Base-by-base conservation (phyloP, 148 eudicot species). In the Pharnaceum exiguum region DNA sequence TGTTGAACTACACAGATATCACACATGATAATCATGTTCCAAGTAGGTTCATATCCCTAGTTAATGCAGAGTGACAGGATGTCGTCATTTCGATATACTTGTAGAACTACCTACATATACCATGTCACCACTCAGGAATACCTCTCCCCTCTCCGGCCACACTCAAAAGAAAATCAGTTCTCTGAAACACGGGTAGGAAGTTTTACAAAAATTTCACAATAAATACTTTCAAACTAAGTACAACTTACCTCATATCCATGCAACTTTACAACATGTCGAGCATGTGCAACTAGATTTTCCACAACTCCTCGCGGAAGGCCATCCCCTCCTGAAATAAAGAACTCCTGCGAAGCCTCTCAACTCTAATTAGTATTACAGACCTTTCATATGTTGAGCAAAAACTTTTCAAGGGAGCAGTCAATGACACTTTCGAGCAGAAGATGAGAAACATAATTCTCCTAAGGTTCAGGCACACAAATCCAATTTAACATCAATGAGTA, bases 221-320 rank as follows among this genome's bases (percentile, higher is more conserved):
- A n/a, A 37, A 51, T 33, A 26, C 21, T 28, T 4, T 11, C 27
- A 49, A 15, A 27, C 10, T 36, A 57, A 18, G 18, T n/a, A 19
- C 10, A 71, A 79, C 89, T 72, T 49, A 89, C 96, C 99, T 86
- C 99, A 48, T 78, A 80, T 45, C 95, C 79, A 37, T 66, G 89
- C 82, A 93, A 69, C 76, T 86, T 86, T 52, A 82, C 63, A 50
- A 89, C 77, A 60, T 78, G 89, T 36, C 95, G 91, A 54, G 79
- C 84, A 46, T 67, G 85, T 37, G 87, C 83, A 21, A 94, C 84
- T 51, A 82, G 78, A 77, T 93, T 93, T 70, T 94, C 96, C 57
- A 94, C 99, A 32, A 89, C 89, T 65, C 99, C 99, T 24, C 99
- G 91, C 67, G 99, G 99, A 62, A 94, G 95, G 25, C 99, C 96